Evolutionary conservation across 2,329 filamentous ascomycete genomes (phyloP).

Genomic region (Hymenoscyphus infarciens): DNA sequence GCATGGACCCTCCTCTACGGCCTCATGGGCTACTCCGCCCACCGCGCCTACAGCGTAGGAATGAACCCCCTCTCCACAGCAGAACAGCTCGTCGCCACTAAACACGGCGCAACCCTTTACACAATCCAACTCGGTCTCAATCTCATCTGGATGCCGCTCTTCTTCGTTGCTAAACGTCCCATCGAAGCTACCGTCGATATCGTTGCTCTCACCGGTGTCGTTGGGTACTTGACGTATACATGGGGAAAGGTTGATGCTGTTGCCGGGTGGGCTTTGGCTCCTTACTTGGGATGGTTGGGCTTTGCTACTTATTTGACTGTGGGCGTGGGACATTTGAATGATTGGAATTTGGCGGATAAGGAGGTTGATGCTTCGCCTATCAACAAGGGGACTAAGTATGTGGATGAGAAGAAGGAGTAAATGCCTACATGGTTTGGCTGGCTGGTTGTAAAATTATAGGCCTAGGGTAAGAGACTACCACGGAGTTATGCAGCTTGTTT

Average conservation of each 20-base stretch:
- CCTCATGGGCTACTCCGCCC: constrained; percentile 84
- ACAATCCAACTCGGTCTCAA: constrained; percentile 83
- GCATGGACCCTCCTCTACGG: constrained; percentile 66
- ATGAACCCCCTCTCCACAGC: constrained; percentile 45
- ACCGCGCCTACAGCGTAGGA: constrained; percentile 67
- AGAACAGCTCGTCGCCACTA: constrained; percentile 41
- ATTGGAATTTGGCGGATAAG: constrained; percentile 54
- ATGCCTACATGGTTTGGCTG: background rate
- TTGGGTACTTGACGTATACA: constrained; percentile 69
- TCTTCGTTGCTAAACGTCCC: constrained; percentile 75
- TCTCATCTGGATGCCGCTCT: constrained; percentile 86
- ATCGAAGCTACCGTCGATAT: constrained; percentile 74
- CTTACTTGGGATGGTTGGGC: constrained; percentile 81
- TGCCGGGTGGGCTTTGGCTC: constrained; percentile 70
- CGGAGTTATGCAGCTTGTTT: background rate
- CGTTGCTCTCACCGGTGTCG: constrained; percentile 65
- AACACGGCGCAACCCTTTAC: constrained; percentile 74
- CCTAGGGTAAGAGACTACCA: background rate
- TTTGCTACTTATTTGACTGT: constrained; percentile 85
- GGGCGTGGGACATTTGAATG: constrained; percentile 63
- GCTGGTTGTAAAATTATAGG: background rate
- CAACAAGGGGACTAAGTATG: constrained; percentile 32
- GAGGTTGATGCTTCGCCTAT: constrained; percentile 28
- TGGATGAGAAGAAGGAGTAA: constrained; percentile 33
- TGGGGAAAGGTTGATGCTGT: constrained; percentile 72